Evolutionary conservation across 2,329 filamentous ascomycete species (phyloP).

Genomic region (Geosmithia morbida): DNA sequence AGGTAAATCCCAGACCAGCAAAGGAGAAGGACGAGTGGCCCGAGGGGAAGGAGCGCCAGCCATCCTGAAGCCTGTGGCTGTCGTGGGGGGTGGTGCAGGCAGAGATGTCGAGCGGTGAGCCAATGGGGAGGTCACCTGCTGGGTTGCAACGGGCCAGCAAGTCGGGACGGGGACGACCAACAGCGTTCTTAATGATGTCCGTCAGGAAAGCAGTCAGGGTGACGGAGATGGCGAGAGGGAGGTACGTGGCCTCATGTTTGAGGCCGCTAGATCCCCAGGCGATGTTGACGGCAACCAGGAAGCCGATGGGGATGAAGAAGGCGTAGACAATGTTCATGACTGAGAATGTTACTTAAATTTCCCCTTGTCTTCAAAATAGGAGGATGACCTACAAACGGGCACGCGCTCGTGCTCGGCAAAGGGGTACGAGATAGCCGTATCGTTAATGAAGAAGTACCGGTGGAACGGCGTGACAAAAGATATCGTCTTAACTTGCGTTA

Average conservation of each 20-base stretch:
- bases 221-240: constrained; percentile 66
- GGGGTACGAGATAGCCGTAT: constrained; percentile 72
- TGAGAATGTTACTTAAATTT: constrained; percentile 10
- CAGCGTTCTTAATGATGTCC: constrained; percentile 80
- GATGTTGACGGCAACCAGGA: constrained; percentile 51
- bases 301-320: constrained; percentile 51
- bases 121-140: constrained; percentile 25
- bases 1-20: constrained; percentile 61
- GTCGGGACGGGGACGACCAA: constrained; percentile 56
- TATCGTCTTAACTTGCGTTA: constrained; percentile 10
- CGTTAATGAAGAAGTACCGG: constrained; percentile 83
- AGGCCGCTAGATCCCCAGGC: constrained; percentile 49
- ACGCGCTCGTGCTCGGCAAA: constrained; percentile 78
- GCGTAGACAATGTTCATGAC: constrained; percentile 70
- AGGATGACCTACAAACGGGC: constrained; percentile 45
- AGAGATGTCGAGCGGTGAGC: constrained; percentile 45
- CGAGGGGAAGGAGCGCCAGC: constrained; percentile 71
- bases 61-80: constrained; percentile 60
- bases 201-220: constrained; percentile 72
- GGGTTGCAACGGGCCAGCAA: constrained; percentile 69
- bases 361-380: too few relatives aligned
- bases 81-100: constrained; percentile 61
- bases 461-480: constrained; percentile 65
- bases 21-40: constrained; percentile 73
- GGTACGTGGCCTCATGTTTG: constrained; percentile 73